Conservation (phyloP, 257 asterid species). For the Rehmannia glutinosa region DNA sequence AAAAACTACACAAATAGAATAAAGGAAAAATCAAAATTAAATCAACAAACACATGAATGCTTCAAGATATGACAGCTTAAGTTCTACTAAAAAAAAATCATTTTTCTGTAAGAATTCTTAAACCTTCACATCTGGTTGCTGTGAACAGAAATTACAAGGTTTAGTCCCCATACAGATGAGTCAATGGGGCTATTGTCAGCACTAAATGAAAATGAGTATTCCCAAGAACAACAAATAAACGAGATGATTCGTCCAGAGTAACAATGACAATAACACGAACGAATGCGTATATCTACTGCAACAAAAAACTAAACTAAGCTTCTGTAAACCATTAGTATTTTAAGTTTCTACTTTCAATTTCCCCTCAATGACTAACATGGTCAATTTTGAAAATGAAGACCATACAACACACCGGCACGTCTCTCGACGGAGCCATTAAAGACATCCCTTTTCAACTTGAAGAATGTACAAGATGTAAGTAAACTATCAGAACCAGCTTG, state of each 20-base stretch:
- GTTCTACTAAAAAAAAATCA: too few species aligned
- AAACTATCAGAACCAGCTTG: constrained; percentile 47
- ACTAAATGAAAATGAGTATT: too few species aligned
- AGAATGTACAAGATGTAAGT: constrained; percentile 34
- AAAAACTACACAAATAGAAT: background rate
- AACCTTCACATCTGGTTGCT: background rate
- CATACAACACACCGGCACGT: constrained; percentile 37
- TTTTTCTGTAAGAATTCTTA: background rate
- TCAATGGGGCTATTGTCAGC: background rate
- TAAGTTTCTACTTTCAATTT: background rate
- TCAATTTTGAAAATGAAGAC: constrained; percentile 28
- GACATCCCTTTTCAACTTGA: constrained; percentile 30
- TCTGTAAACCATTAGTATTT: too few species aligned
- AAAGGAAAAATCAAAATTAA: too few species aligned
- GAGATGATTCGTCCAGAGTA: background rate
- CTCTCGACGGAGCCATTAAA: constrained; percentile 25
- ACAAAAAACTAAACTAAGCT: too few species aligned
- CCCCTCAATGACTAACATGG: constrained; percentile 5
- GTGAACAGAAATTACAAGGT: background rate
- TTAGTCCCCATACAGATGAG: too few species aligned
- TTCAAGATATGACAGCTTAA: background rate
- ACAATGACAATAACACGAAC: background rate
- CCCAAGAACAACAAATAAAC: background rate
- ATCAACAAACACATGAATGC: background rate
- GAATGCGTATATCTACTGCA: background rate